Evolutionary conservation across 139 green algal genomes (phyloP).

Genomic region (Chlorella sorokiniana): DNA sequence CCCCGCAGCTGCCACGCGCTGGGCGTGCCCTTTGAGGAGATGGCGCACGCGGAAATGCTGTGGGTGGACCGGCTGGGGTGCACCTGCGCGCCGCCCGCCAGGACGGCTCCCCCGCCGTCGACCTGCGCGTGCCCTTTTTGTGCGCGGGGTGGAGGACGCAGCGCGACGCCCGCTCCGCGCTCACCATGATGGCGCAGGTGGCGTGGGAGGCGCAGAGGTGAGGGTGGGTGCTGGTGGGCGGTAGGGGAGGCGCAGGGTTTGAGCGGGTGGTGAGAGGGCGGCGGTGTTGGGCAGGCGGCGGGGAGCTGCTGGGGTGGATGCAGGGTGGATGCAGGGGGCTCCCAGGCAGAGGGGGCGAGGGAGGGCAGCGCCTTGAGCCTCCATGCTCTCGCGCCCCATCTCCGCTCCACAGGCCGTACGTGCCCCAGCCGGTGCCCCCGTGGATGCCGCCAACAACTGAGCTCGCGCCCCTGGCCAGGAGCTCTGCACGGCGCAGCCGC

Average conservation of each 20-base stretch:
- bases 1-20: slow-evolving; percentile 13
- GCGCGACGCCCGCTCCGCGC: slow-evolving; percentile 74
- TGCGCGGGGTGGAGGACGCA: slow-evolving; percentile 78
- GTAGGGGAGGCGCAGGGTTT: background rate
- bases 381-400: background rate
- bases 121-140: slow-evolving; percentile 77
- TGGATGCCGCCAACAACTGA: slow-evolving; percentile 25
- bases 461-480: background rate
- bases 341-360: no score
- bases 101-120: slow-evolving; percentile 32
- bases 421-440: slow-evolving; percentile 3
- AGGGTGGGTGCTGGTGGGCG: background rate
- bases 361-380: no score
- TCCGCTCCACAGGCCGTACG: slow-evolving; percentile 7
- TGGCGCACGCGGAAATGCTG: slow-evolving; percentile 81
- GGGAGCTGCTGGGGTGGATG: background rate
- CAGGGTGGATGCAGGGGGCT: background rate
- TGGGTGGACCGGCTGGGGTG: slow-evolving; percentile 88
- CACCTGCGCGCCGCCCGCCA: slow-evolving; percentile 64
- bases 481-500: background rate
- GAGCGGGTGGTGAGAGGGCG: no score
- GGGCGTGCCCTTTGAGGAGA: slow-evolving; percentile 55
- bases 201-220: slow-evolving; percentile 63
- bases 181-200: slow-evolving; percentile 92
- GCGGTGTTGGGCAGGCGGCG: background rate